phyloP scores from a whole-genome alignment of 345 rosid genomes.

The Psidium friedrichsthalianum region DNA sequence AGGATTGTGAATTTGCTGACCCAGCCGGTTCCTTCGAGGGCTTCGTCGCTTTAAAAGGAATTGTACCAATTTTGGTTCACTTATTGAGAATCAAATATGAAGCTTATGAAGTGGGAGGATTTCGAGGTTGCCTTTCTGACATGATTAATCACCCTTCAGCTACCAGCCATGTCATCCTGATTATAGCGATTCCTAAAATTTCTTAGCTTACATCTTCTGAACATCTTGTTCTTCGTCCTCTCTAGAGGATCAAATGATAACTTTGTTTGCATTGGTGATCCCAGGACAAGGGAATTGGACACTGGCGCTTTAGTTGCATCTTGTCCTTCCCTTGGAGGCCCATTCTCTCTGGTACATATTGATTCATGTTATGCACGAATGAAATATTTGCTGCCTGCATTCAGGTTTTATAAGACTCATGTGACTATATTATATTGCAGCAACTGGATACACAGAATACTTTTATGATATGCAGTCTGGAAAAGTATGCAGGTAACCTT shows the following conservation, averaged over 20 bases:
- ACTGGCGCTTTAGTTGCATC: conserved; percentile 83
- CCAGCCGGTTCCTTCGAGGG: conserved; percentile 95
- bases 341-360: conserved; percentile 65
- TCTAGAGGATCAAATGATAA: background rate
- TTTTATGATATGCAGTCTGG: conserved; percentile 59
- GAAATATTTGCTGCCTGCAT: background rate
- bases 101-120: conserved; percentile 85
- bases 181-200: background rate
- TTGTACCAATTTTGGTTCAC: conserved; percentile 75
- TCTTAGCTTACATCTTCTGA: background rate
- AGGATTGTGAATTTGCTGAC: conserved; percentile 88
- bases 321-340: conserved; percentile 98
- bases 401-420: background rate
- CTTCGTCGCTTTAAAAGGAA: conserved; percentile 84
- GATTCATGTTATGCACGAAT: background rate
- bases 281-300: conserved; percentile 86
- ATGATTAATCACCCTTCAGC: background rate
- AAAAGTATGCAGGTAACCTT: conserved; percentile 61
- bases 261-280: background rate
- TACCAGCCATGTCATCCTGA: background rate
- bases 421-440: conserved; percentile 25
- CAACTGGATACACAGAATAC: conserved; percentile 88
- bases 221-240: background rate
- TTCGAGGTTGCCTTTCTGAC: conserved; percentile 33
- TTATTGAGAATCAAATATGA: conserved; percentile 78